Percentiles rank a stretch among this genome's conserved stretches.
Evolutionary conservation across 106 monocot genomes (phyloP).

Genomic region (Allium fistulosum): DNA sequence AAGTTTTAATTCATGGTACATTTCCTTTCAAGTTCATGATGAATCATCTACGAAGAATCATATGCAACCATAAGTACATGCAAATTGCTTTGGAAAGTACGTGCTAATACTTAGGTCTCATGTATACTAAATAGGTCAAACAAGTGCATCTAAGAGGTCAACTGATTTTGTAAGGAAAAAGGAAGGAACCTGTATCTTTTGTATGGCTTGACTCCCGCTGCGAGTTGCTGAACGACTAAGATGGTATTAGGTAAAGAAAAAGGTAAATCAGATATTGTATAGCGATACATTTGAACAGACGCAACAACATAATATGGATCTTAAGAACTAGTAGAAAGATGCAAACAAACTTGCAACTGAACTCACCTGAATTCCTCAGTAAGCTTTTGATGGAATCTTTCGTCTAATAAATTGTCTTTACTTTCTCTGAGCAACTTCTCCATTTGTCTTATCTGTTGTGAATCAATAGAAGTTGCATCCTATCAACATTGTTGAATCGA

Average conservation of each 20-base stretch:
- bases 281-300: no score
- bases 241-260: not conserved
- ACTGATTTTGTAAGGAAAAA: not conserved
- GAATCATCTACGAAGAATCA: not conserved
- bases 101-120: no score
- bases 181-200: conserved; percentile 11
- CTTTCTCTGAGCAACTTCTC: conserved; percentile 17
- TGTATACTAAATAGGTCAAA: no score
- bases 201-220: conserved; percentile 7
- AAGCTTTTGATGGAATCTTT: conserved; percentile 25
- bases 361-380: conserved; percentile 28
- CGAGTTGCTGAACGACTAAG: conserved; percentile 8
- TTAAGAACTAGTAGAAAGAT: not conserved
- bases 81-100: not conserved
- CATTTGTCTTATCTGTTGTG: conserved; percentile 24
- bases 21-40: not conserved
- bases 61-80: not conserved
- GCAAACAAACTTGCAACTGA: not conserved
- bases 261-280: not conserved
- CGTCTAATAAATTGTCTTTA: conserved; percentile 8
- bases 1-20: no score
- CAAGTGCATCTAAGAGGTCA: no score
- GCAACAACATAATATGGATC: not conserved
- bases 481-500: no score
- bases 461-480: no score